Percentiles rank a stretch among this genome's conserved stretches.
Evolutionary conservation across 1,139 yeast genomes (phyloP).

Genomic region (Geotrichum bryndzae): DNA sequence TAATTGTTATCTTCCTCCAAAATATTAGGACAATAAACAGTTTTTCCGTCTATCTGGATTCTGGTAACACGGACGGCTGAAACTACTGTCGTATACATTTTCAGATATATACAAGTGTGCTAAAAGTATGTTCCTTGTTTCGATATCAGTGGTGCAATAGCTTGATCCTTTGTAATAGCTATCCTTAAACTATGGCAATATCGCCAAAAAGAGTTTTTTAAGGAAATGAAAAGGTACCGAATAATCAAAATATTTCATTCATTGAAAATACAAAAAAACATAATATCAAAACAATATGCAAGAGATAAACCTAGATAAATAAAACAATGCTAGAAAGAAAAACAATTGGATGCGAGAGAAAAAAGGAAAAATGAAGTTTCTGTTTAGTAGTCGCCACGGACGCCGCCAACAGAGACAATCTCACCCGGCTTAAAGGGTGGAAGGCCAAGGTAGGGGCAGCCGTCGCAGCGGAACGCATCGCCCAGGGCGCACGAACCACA

Average conservation of each 20-base stretch:
- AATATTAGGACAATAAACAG: neutral
- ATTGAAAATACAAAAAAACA: neutral
- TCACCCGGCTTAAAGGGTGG: conserved; percentile 99
- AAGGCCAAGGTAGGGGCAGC: conserved; percentile 91
- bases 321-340: neutral
- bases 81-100: too few species aligned
- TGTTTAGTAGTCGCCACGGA: neutral
- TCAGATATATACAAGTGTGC: neutral
- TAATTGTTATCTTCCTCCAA: too few species aligned
- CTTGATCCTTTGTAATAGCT: too few species aligned
- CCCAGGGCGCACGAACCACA: conserved; percentile 96
- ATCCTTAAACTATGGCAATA: too few species aligned
- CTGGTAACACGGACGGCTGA: too few species aligned
- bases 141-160: too few species aligned
- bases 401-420: conserved; percentile 34
- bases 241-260: too few species aligned
- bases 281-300: neutral
- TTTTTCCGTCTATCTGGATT: neutral
- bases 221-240: too few species aligned
- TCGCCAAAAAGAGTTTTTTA: too few species aligned
- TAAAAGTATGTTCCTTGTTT: too few species aligned
- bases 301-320: neutral
- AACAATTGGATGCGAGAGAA: neutral
- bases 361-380: neutral
- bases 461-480: conserved; percentile 96